These are phyloP conservation scores for Trichoderma breve DNA, from an alignment of 2,329 filamentous ascomycete genomes.

Conservation along the genomic window DNA sequence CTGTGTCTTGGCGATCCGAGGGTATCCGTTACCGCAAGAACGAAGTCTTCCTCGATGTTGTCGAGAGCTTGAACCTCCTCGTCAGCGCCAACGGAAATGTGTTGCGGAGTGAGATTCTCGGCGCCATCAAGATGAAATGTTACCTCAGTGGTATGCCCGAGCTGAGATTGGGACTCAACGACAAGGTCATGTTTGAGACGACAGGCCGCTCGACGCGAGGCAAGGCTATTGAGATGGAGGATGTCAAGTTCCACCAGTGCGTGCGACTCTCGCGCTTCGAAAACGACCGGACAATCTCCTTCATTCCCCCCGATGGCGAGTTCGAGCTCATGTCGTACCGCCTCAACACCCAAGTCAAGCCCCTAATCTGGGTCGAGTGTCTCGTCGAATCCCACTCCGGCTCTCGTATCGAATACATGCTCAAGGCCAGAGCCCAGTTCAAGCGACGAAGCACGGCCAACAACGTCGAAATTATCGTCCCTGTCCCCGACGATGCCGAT, in stretches of 20 bases:
- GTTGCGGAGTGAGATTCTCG: constrained; percentile 90
- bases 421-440: constrained; percentile 97
- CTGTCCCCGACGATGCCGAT: constrained; percentile 95
- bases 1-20: constrained; percentile 96
- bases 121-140: constrained; percentile 99
- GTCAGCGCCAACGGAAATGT: constrained; percentile 95
- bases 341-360: constrained; percentile 97
- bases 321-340: constrained; percentile 99
- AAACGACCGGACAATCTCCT: constrained; percentile 97
- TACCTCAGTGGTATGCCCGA: constrained; percentile 98
- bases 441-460: constrained; percentile 97
- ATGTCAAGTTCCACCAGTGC: constrained; percentile 99
- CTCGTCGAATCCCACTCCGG: constrained; percentile 95
- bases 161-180: constrained; percentile 87
- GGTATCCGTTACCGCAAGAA: constrained; percentile 99
- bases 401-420: constrained; percentile 96
- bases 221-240: constrained; percentile 99
- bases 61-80: constrained; percentile 93
- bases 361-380: constrained; percentile 97
- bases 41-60: constrained; percentile 96
- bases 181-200: constrained; percentile 99
- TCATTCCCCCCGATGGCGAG: constrained; percentile 96
- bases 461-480: constrained; percentile 97
- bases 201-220: constrained; percentile 90
- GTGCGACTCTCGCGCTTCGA: constrained; percentile 94